Percentiles rank a stretch among this genome's conserved stretches.
These are phyloP conservation scores for Phialocephala sp. DNA, from an alignment of 2,329 filamentous ascomycete genomes.

Conservation along the genomic window DNA sequence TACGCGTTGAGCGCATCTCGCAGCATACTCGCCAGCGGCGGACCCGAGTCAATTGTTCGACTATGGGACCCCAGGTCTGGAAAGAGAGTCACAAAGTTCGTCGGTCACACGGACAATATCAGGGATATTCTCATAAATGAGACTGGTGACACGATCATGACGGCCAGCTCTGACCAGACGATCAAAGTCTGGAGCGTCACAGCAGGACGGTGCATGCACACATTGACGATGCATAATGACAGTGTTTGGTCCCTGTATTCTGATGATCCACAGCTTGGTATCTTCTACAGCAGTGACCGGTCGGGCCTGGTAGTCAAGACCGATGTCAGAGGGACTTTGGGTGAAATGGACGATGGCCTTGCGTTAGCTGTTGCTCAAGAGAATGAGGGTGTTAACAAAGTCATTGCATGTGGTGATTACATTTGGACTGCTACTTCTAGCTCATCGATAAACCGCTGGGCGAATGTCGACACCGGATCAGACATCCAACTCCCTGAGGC, in stretches of 20 bases:
- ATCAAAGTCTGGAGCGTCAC: slow-evolving; percentile 98
- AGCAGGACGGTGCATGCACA: slow-evolving; percentile 95
- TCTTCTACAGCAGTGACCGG: slow-evolving; percentile 95
- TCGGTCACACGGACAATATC: slow-evolving; percentile 95
- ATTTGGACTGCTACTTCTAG: slow-evolving; percentile 77
- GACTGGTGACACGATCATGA: slow-evolving; percentile 88
- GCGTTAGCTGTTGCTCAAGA: slow-evolving; percentile 93
- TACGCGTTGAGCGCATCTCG: slow-evolving; percentile 86
- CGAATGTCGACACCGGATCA: slow-evolving; percentile 79
- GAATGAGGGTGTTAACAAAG: slow-evolving; percentile 77
- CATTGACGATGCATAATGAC: slow-evolving; percentile 97
- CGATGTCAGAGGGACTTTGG: slow-evolving; percentile 75
- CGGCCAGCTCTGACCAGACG: slow-evolving; percentile 93
- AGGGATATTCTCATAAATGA: slow-evolving; percentile 89
- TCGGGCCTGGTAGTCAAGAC: slow-evolving; percentile 96
- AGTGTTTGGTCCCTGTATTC: slow-evolving; percentile 97
- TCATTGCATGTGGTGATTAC: slow-evolving; percentile 59
- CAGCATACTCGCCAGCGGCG: slow-evolving; percentile 86
- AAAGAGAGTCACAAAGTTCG: slow-evolving; percentile 92
- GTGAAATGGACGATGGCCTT: slow-evolving; percentile 83
- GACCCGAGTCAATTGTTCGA: slow-evolving; percentile 90
- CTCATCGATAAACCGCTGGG: slow-evolving; percentile 76
- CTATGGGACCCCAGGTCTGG: slow-evolving; percentile 91
- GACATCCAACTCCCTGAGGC: slow-evolving; percentile 69
- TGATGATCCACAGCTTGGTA: slow-evolving; percentile 79